Evolutionary conservation across 192 early-diverging fungal genomes (phyloP), one percentile per base, ranked within the genome.

Genomic region (Chytriomyces sp.): DNA sequence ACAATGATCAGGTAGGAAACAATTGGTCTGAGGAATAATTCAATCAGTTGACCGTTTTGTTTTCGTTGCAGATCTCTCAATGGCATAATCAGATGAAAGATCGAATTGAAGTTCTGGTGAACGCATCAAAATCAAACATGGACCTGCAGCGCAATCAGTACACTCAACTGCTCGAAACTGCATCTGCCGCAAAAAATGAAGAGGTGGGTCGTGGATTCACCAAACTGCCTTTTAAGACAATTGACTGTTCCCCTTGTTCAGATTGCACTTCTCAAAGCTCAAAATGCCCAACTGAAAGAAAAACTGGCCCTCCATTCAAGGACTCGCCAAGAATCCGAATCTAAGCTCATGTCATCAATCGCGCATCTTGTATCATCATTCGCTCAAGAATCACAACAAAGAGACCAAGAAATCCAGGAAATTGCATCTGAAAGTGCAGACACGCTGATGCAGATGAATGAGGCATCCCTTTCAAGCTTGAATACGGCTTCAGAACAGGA

Each of bases 221-320:
- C 35, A 4, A 57, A 13, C 16, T 57, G 13, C 20, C 53, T 57
- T n/a, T 20, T 3, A 57, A n/a, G 16, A 8, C 20, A 5, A 57
- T 20, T 57, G 3, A 20, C 53, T n/a, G 11, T 64, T 53, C 6
- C 50, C 16, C 5, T 6, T 59, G 18, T 11, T 7, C 60, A 84
- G 82, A 81, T 84, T 77, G 72, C 61, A 45, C 47, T 49, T 10
- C 66, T 84, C 26, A 61, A 64, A 45, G 44, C 53, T n/a, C 80
- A 75, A 73, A 84, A 84, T 49, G 48, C 23, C 7, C 10, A 48
- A 5, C 61, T 84, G 13, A 67, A 79, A 69, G n/a, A 64, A 47
- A 50, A 62, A 45, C 69, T 81, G 5, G 60, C 74, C 18, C 28
- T 20, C 4, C 65, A 81, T 26, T 23, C 67, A 28, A 20, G 61